A percentile compares a stretch with the other conserved stretches of the same genome.
Conservation (phyloP, 345 rosid genomes). For the Excoecaria agallocha region DNA sequence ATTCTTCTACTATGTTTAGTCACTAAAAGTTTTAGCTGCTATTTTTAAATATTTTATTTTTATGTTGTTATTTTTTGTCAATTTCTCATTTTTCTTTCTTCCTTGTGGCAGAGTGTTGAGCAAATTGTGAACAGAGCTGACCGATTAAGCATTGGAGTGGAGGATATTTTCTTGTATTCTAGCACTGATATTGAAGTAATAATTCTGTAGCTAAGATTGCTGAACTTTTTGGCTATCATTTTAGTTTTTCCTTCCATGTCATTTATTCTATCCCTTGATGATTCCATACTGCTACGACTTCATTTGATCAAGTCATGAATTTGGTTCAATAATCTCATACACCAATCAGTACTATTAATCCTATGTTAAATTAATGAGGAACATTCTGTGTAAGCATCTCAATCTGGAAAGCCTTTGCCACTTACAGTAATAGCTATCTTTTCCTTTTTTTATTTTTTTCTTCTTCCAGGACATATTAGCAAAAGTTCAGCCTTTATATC, state of each 20-base stretch:
- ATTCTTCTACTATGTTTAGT: not conserved
- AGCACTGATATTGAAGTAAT: constrained; percentile 86
- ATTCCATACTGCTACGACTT: not conserved
- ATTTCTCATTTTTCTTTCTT: constrained; percentile 5
- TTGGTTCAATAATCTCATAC: not conserved
- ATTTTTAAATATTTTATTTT: not conserved
- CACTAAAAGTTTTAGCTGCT: not conserved
- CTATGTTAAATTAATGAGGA: not conserved
- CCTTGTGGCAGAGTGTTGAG: constrained; percentile 67
- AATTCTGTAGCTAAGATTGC: not conserved
- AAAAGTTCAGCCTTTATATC: constrained; percentile 61
- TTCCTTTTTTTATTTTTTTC: not conserved
- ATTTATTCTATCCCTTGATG: not conserved
- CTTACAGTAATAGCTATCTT: constrained; percentile 5
- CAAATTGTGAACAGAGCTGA: constrained; percentile 90
- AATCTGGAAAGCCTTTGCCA: not conserved
- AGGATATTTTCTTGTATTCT: constrained; percentile 71
- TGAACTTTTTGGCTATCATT: constrained; percentile 2
- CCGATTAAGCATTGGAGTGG: constrained; percentile 59
- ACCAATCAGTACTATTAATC: not conserved
- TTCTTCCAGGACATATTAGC: constrained; percentile 64
- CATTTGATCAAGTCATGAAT: not conserved
- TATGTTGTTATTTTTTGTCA: not conserved
- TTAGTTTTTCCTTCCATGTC: not conserved
- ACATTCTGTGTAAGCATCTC: not conserved